Evolutionary conservation across 2,329 filamentous ascomycete species (phyloP).

Genomic region (Tolypocladium paradoxum): DNA sequence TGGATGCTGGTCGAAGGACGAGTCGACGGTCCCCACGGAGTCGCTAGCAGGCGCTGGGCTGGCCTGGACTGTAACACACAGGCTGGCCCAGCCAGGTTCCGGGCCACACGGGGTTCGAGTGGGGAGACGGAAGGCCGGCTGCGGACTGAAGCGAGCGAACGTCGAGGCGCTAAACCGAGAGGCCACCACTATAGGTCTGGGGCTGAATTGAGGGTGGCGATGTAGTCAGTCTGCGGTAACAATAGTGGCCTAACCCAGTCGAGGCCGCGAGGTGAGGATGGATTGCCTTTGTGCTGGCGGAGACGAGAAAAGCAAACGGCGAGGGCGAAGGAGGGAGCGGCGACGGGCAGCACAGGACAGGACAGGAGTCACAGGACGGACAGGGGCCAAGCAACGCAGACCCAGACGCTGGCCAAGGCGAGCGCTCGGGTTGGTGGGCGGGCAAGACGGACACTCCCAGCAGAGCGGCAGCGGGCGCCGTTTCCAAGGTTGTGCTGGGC

Average conservation of each 20-base stretch:
- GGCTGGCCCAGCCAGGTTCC: conserved; percentile 1
- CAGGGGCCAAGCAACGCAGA: not conserved
- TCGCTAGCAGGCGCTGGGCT: not conserved
- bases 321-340: not conserved
- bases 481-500: too few species aligned
- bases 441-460: too few species aligned
- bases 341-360: not conserved
- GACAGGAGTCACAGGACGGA: not conserved
- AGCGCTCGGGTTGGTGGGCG: too few species aligned
- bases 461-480: too few species aligned
- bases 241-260: not conserved
- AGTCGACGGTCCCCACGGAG: too few species aligned
- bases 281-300: not conserved
- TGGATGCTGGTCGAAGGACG: too few species aligned
- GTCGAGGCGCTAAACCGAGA: not conserved
- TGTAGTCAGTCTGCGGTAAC: not conserved
- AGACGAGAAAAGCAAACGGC: not conserved
- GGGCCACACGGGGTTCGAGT: conserved; percentile 4
- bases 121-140: conserved; percentile 6
- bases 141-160: not conserved
- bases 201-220: not conserved
- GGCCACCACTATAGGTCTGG: not conserved
- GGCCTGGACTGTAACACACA: not conserved
- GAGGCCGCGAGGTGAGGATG: not conserved
- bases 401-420: not conserved